Evolutionary conservation across 192 early-diverging fungal genomes (phyloP), one percentile per base, ranked within the genome.

Genomic region (Paraglomus brasilianum): DNA sequence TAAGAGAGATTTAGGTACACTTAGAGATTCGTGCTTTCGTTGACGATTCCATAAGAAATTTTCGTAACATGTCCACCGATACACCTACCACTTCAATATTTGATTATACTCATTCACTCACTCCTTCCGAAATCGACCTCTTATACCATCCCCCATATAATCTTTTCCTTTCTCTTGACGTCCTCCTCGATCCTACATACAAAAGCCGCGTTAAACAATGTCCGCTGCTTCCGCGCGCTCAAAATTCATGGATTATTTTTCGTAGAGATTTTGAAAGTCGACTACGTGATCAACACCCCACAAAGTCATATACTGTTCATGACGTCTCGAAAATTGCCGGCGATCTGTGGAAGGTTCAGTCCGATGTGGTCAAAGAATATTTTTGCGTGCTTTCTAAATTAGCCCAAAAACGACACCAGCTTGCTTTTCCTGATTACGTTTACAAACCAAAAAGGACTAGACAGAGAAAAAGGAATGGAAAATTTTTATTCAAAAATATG

Each of bases 181-280:
- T 19, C 39, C 5, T 66, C 9, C 17, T 66, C 6, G 40, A 36
- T 1, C n/a, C 65, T 1, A 40, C 65, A 11, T 11, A 47, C 13
- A 49, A 19, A 49, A 49, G 2, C 17, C 64, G 47, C 24, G 30
- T 30, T 30, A 30, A 1, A 30, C 30, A n/a, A n/a, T n/a, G 30
- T 30, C 30, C 1, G 3, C 30, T 30, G 1, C 30, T 53, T 42
- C 49, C 65, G 4, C 41, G 65, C 42, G 48, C 65, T 10, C 65
- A 67, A 67, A 67, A 67, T 53, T 36, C 49, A 42, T 67, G 65
- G 65, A 51, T 67, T 13, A 15, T 67, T 13, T 68, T 68, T 68
- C 22, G 50, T 36, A 52, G 44, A 68, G 66, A 68, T 42, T 68
- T 55, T 55, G 66, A 68, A 44, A 38, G 50, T 11, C 51, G 45